Evolutionary conservation across 129 eudicot genomes (phyloP).

Genomic region (Oenanthe sinensis): DNA sequence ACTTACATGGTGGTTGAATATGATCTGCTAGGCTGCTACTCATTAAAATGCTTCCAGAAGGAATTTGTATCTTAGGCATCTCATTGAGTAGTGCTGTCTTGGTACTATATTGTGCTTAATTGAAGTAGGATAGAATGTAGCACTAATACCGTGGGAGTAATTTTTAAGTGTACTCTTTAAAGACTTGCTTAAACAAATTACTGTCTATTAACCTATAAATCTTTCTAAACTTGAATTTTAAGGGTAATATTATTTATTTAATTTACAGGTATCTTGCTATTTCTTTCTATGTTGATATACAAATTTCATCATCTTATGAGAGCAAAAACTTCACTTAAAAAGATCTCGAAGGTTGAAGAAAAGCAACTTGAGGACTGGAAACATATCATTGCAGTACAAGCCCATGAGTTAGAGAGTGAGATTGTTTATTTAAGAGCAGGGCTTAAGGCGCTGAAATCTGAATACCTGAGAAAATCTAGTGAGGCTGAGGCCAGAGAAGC

Average conservation of each 20-base stretch:
- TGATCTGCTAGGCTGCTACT: background rate
- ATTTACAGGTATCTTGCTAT: slow-evolving; percentile 25
- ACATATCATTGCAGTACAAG: slow-evolving; percentile 5
- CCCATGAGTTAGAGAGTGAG: slow-evolving; percentile 12
- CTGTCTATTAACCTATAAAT: background rate
- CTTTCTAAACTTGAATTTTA: background rate
- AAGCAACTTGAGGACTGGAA: background rate
- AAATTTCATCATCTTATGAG: slow-evolving; percentile 15
- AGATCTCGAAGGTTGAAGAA: slow-evolving; percentile 15
- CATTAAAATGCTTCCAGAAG: background rate
- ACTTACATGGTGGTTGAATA: background rate
- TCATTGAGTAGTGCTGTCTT: background rate
- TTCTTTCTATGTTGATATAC: slow-evolving; percentile 23
- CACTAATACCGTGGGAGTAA: background rate
- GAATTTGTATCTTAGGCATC: background rate
- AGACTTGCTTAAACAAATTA: background rate
- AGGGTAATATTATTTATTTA: background rate
- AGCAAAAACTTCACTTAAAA: slow-evolving; percentile 19
- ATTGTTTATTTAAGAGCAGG: slow-evolving; percentile 10
- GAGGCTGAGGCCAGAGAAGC: slow-evolving; percentile 6
- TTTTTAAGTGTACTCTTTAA: background rate
- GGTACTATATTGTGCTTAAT: background rate
- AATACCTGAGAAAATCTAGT: slow-evolving; percentile 10
- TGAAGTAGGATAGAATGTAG: background rate
- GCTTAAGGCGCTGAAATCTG: slow-evolving; percentile 17